Conservation (phyloP, 2,329 filamentous ascomycete genomes). For the Bipolaris victoriae region DNA sequence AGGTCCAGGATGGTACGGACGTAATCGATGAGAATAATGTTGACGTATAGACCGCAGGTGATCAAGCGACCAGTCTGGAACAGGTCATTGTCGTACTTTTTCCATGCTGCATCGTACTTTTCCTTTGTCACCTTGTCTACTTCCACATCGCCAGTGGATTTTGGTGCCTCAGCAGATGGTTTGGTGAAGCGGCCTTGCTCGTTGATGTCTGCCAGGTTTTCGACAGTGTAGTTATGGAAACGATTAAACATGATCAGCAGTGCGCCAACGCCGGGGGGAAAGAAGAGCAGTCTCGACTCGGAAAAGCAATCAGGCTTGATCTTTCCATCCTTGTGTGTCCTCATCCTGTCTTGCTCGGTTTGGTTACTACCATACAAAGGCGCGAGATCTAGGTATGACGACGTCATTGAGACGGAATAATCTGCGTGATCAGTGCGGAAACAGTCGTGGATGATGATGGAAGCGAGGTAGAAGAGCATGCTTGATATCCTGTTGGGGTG, state of each 20-base stretch:
- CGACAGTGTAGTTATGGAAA: slow-evolving; percentile 87
- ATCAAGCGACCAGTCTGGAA: slow-evolving; percentile 61
- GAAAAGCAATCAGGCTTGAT: slow-evolving; percentile 75
- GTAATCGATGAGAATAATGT: slow-evolving; percentile 61
- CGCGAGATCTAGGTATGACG: slow-evolving; percentile 75
- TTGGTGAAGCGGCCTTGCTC: slow-evolving; percentile 78
- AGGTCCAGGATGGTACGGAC: slow-evolving; percentile 62
- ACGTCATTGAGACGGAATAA: slow-evolving; percentile 68
- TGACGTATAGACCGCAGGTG: slow-evolving; percentile 60
- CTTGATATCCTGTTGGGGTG: slow-evolving; percentile 77
- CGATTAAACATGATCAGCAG: slow-evolving; percentile 71
- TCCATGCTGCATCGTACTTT: slow-evolving; percentile 42
- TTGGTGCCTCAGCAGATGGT: slow-evolving; percentile 53
- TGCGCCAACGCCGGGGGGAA: slow-evolving; percentile 71
- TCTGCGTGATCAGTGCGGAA: slow-evolving; percentile 71
- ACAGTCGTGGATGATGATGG: slow-evolving; percentile 67
- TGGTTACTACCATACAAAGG: slow-evolving; percentile 76
- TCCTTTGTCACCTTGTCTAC: slow-evolving; percentile 25
- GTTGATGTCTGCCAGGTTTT: slow-evolving; percentile 83
- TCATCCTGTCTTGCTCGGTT: slow-evolving; percentile 68
- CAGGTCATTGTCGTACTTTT: slow-evolving; percentile 54
- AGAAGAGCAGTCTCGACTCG: slow-evolving; percentile 67
- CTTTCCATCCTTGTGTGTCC: slow-evolving; percentile 69
- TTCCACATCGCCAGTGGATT: slow-evolving; percentile 52
- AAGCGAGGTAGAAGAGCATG: slow-evolving; percentile 76